phyloP scores from a whole-genome alignment of 495 filamentous ascomycete species.

The Apodospora peruviana region DNA sequence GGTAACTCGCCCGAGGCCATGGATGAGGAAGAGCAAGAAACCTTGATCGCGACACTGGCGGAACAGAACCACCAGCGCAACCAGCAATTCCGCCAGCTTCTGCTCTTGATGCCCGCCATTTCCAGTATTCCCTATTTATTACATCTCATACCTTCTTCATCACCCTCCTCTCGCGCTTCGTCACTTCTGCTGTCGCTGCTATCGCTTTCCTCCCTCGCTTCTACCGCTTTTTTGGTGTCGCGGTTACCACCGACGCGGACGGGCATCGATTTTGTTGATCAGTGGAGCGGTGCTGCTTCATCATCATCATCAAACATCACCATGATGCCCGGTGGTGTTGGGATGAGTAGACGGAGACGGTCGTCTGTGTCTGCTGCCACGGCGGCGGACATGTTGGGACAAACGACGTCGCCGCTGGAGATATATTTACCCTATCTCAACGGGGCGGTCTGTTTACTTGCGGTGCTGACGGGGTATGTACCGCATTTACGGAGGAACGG shows the following conservation, averaged over 20 bases:
- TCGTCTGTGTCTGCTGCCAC: background rate
- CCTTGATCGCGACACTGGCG: slow-evolving; percentile 54
- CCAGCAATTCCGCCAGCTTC: slow-evolving; percentile 49
- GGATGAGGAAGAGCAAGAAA: slow-evolving; percentile 73
- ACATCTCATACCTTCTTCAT: slow-evolving; percentile 31
- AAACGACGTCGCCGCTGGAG: slow-evolving; percentile 31
- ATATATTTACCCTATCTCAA: slow-evolving; percentile 46
- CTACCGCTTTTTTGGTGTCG: slow-evolving; percentile 49
- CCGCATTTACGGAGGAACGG: slow-evolving; percentile 5
- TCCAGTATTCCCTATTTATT: slow-evolving; percentile 48
- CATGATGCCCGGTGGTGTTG: background rate
- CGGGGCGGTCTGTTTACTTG: slow-evolving; percentile 31
- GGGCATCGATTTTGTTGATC: slow-evolving; percentile 32
- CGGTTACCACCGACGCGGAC: slow-evolving; percentile 34
- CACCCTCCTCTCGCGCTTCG: slow-evolving; percentile 26
- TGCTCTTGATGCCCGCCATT: slow-evolving; percentile 53
- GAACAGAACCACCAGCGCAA: slow-evolving; percentile 54
- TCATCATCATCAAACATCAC: background rate
- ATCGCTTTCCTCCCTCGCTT: slow-evolving; percentile 51
- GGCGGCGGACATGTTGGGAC: background rate
- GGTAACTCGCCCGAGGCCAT: slow-evolving; percentile 42
- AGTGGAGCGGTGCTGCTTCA: background rate
- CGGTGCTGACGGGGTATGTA: slow-evolving; percentile 28
- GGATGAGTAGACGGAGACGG: background rate
- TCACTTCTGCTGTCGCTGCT: slow-evolving; percentile 46